phyloP scores from a whole-genome alignment of 2,329 filamentous ascomycete genomes.

The Aspergillus fischeri region DNA sequence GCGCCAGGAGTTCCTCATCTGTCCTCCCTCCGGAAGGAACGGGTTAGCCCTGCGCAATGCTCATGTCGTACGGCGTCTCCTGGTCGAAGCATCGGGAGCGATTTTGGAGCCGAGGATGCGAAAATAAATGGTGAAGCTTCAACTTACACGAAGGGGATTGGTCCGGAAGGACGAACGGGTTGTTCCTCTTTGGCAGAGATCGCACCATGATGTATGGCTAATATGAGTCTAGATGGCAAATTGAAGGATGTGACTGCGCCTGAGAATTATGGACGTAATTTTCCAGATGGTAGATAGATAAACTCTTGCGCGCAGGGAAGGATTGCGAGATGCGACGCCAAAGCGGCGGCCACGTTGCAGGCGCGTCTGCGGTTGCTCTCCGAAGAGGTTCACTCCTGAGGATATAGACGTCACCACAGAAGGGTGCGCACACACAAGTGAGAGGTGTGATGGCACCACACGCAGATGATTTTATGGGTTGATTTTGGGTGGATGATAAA shows the following conservation, averaged over 20 bases:
- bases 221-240: constrained; percentile 2
- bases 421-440: not conserved
- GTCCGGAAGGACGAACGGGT: constrained; percentile 44
- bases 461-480: not conserved
- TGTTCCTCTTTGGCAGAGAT: constrained; percentile 43
- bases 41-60: constrained; percentile 13
- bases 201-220: constrained; percentile 35
- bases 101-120: constrained; percentile 15
- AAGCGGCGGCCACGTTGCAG: constrained; percentile 43
- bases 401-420: constrained; percentile 19
- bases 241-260: constrained; percentile 7
- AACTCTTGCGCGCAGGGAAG: constrained; percentile 9
- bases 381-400: constrained; percentile 2
- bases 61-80: not conserved
- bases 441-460: not conserved
- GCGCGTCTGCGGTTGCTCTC: constrained; percentile 30
- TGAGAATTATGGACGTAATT: constrained; percentile 4
- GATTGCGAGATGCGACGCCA: constrained; percentile 27
- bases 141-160: constrained; percentile 44
- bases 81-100: constrained; percentile 4
- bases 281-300: constrained; percentile 4
- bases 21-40: constrained; percentile 7
- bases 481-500: constrained; percentile 8
- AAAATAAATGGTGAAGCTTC: constrained; percentile 1
- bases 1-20: constrained; percentile 73